phyloP scores from a whole-genome alignment of 306 rosid species.

The Fragaria iinumae region DNA sequence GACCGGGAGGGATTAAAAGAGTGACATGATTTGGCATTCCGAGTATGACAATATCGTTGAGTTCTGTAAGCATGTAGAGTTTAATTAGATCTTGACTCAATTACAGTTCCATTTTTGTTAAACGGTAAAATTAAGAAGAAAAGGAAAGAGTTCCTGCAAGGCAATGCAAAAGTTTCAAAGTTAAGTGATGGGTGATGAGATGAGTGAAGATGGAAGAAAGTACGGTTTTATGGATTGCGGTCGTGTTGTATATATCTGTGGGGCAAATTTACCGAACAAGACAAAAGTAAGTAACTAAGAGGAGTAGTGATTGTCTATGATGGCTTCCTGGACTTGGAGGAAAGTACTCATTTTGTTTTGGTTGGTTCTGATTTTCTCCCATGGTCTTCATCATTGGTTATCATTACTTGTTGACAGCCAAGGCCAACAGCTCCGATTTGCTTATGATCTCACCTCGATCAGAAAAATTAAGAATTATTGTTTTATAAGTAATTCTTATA shows the following conservation, averaged over 20 bases:
- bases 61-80: too few relatives aligned
- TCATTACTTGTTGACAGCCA: background rate
- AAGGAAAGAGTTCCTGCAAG: background rate
- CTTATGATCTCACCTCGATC: background rate
- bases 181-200: slow-evolving; percentile 1
- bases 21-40: background rate
- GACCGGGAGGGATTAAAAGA: background rate
- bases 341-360: slow-evolving; percentile 33
- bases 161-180: background rate
- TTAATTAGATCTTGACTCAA: too few relatives aligned
- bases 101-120: too few relatives aligned
- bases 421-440: background rate
- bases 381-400: slow-evolving; percentile 8
- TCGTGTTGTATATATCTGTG: slow-evolving; percentile 7
- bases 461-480: too few relatives aligned
- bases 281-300: slow-evolving; percentile 1
- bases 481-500: too few relatives aligned
- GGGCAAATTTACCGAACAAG: background rate
- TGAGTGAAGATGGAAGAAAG: background rate
- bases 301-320: slow-evolving; percentile 37
- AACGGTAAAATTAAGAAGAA: too few relatives aligned
- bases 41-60: too few relatives aligned
- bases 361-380: slow-evolving; percentile 38
- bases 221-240: background rate
- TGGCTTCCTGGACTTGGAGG: slow-evolving; percentile 34